Conservation (phyloP, 768 basidiomycete genomes). For the Cubamyces sp. region DNA sequence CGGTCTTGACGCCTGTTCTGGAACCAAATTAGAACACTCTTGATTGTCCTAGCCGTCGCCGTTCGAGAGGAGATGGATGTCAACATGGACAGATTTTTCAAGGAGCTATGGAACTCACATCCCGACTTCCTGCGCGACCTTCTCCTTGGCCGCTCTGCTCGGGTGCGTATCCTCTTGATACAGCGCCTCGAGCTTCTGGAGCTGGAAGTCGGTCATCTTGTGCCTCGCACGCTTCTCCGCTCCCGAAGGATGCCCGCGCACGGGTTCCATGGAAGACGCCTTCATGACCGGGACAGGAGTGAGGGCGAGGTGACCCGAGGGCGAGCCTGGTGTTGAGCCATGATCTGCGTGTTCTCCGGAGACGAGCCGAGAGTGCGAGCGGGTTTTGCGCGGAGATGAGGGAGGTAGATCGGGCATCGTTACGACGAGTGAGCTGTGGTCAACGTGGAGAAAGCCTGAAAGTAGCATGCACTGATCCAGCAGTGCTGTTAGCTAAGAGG, state of each 20-base stretch:
- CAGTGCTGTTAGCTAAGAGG: not conserved
- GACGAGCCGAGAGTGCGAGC: slow-evolving; percentile 11
- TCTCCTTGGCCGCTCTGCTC: slow-evolving; percentile 30
- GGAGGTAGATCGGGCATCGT: not conserved
- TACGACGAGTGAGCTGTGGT: not conserved
- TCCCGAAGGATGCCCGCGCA: not conserved
- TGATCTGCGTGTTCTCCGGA: not conserved
- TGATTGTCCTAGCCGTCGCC: slow-evolving; percentile 29
- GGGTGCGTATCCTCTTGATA: slow-evolving; percentile 33
- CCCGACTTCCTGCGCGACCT: slow-evolving; percentile 29
- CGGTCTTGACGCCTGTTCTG: slow-evolving; percentile 40
- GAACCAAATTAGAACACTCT: slow-evolving; percentile 41
- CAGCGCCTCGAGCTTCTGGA: slow-evolving; percentile 32
- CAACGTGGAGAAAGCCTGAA: too few relatives aligned
- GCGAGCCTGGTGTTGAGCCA: not conserved
- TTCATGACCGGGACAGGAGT: slow-evolving; percentile 2
- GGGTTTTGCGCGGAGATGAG: slow-evolving; percentile 17
- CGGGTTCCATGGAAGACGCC: slow-evolving; percentile 16
- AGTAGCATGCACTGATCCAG: not conserved
- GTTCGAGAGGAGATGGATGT: not conserved
- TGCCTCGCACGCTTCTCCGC: slow-evolving; percentile 39
- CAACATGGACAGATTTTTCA: not conserved
- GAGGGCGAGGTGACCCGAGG: not conserved
- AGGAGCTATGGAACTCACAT: slow-evolving; percentile 26
- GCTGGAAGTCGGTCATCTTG: slow-evolving; percentile 40